Base-by-base conservation (phyloP, 2,329 filamentous ascomycete genomes). In the Teratosphaeriaceae sp. region DNA sequence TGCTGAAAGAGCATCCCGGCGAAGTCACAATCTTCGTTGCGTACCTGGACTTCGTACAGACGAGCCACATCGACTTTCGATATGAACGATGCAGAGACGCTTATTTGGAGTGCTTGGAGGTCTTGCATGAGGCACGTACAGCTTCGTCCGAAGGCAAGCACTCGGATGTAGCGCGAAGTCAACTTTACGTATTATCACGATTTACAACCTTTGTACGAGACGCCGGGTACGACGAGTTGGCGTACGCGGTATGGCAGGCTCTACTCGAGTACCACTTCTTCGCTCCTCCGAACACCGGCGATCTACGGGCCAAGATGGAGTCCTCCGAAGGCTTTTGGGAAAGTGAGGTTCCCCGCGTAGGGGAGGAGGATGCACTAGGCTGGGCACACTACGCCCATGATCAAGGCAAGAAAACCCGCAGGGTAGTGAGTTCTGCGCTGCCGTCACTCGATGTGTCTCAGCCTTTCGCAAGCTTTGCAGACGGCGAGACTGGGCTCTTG, bases 281-380 rank as follows among this genome's bases (percentile, higher is more conserved):
- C 36, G 70, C 71, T 2, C 80, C 84, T 2, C 15, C 41, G 8
- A 34, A 31, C 8, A 18, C 42, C 15, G 44, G 7, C 4, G 19
- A 34, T 39, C 7, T 33, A 18, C 50, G 38, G 38, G 42, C 43
- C 8, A 35, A 36, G 1, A 50, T 48, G 12, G 65, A 21, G 34
- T 53, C 55, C 0, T 85, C 95, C 48, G 69, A 76, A 37, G 74
- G 81, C 2, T 95, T 92, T 50, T 97, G 92, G 92, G 88, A 95
- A 46, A 85, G 80, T 44, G 90, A 96, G 58, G 73, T 79, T 0
- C 71, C 84, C 0, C 78, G 90, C 5, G 75, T 95, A 42, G 90
- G 90, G 8, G 90, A 97, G 53, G 57, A 65, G 1, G 72, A 70
- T 2, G 82, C 87, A 2, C 70, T 73, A 47, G 88, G 88, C 1